A percentile compares a stretch with the other conserved stretches of the same genome.
Evolutionary conservation across 1,139 yeast genomes (phyloP).

Genomic region (Saccharomyces hybrid): DNA sequence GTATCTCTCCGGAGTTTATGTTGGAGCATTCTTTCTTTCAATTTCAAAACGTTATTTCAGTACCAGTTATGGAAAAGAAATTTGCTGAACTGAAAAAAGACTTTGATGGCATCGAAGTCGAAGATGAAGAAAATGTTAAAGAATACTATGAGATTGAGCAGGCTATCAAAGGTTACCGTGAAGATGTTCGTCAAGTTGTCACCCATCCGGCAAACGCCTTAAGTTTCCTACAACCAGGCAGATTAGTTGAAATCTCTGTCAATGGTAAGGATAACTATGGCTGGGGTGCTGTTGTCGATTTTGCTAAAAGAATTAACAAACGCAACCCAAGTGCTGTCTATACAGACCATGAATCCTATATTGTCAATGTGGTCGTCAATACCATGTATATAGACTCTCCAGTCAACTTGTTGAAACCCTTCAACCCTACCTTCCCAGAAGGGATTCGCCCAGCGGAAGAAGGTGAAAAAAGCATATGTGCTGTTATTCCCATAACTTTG

Average conservation of each 20-base stretch:
- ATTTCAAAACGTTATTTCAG: slow-evolving; percentile 86
- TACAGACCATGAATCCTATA: slow-evolving; percentile 78
- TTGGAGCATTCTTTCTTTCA: slow-evolving; percentile 89
- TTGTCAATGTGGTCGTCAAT: slow-evolving; percentile 77
- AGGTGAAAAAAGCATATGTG: slow-evolving; percentile 68
- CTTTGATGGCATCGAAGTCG: slow-evolving; percentile 46
- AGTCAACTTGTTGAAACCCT: slow-evolving; percentile 57
- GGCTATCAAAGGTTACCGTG: slow-evolving; percentile 60
- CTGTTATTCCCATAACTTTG: slow-evolving; percentile 77
- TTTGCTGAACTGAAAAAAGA: slow-evolving; percentile 46
- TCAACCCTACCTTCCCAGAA: slow-evolving; percentile 67
- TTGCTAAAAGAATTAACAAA: slow-evolving; percentile 59
- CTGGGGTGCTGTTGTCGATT: slow-evolving; percentile 87
- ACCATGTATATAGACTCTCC: slow-evolving; percentile 77
- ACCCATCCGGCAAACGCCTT: slow-evolving; percentile 86
- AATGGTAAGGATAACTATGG: slow-evolving; percentile 60
- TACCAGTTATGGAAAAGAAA: slow-evolving; percentile 72
- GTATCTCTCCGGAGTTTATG: slow-evolving; percentile 97
- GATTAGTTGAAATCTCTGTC: slow-evolving; percentile 60
- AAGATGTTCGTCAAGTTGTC: slow-evolving; percentile 77
- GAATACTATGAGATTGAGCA: slow-evolving; percentile 78
- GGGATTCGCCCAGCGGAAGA: slow-evolving; percentile 78
- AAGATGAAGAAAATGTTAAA: slow-evolving; percentile 64
- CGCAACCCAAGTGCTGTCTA: slow-evolving; percentile 46
- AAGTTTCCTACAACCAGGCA: slow-evolving; percentile 81